These are phyloP conservation scores for Linum trigynum DNA, from an alignment of 345 rosid species.

Conservation along the genomic window DNA sequence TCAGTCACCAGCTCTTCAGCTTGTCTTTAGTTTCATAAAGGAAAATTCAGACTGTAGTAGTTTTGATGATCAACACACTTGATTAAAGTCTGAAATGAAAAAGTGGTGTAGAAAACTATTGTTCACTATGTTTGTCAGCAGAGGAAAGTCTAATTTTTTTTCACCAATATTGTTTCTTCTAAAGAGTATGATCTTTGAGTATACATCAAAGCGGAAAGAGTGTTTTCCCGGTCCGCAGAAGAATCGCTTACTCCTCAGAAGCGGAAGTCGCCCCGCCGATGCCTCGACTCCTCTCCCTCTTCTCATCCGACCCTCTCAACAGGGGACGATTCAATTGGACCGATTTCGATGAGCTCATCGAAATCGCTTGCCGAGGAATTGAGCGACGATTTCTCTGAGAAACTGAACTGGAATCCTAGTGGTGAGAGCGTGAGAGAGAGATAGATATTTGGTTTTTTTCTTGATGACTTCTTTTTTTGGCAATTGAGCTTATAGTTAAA, in stretches of 20 bases:
- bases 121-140: too few relatives aligned
- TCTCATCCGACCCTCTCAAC: neutral
- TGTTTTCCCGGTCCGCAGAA: neutral
- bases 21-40: too few relatives aligned
- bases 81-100: too few relatives aligned
- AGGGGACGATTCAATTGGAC: neutral
- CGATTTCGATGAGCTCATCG: neutral
- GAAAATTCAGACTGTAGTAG: too few relatives aligned
- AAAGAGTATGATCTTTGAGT: too few relatives aligned
- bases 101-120: too few relatives aligned
- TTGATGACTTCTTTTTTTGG: neutral
- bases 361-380: slow-evolving; percentile 22
- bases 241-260: slow-evolving; percentile 2
- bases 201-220: too few relatives aligned
- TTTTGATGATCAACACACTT: too few relatives aligned
- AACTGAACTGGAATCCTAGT: slow-evolving; percentile 53
- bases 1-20: too few relatives aligned
- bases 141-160: too few relatives aligned
- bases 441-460: neutral
- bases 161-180: too few relatives aligned
- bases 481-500: neutral
- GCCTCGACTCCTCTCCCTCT: neutral
- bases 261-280: slow-evolving; percentile 7
- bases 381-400: slow-evolving; percentile 17
- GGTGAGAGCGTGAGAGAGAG: slow-evolving; percentile 24